These are phyloP conservation scores for Zychaea mexicana DNA, from an alignment of 371 early-diverging fungal species.

Conservation along the genomic window DNA sequence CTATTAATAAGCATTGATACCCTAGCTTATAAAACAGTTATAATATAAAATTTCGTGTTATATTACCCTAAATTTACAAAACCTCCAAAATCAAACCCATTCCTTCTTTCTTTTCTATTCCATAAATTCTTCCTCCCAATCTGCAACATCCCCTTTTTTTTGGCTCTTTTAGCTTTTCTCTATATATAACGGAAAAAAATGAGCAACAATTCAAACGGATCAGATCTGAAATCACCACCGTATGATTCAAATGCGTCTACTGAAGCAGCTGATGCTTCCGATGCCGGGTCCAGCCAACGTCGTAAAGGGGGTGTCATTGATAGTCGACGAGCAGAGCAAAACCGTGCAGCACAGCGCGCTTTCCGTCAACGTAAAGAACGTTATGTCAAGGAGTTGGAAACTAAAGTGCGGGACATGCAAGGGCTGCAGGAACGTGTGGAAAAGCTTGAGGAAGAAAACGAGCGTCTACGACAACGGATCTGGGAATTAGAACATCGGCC, in stretches of 20 bases:
- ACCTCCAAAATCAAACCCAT: too few relatives aligned
- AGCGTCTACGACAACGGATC: constrained; percentile 16
- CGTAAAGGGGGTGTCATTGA: constrained; percentile 18
- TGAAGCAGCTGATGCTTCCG: too few relatives aligned
- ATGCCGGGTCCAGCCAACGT: too few relatives aligned
- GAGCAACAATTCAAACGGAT: constrained; percentile 3
- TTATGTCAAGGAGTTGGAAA: constrained; percentile 57
- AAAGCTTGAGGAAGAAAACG: constrained; percentile 22
- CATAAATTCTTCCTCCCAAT: neutral
- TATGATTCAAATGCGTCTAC: neutral
- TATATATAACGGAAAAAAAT: neutral
- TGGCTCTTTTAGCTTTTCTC: too few relatives aligned
- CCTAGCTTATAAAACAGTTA: too few relatives aligned
- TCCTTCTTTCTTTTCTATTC: neutral
- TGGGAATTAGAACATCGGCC: constrained; percentile 21
- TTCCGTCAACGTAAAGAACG: constrained; percentile 72
- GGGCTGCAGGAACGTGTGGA: constrained; percentile 17
- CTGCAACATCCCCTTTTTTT: too few relatives aligned
- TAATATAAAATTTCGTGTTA: too few relatives aligned
- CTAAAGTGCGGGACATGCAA: constrained; percentile 20
- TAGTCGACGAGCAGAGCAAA: constrained; percentile 42
- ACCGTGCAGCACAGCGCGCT: constrained; percentile 72
- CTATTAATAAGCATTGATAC: too few relatives aligned
- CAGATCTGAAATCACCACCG: neutral
- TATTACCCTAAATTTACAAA: too few relatives aligned